Evolutionary conservation across 192 early-diverging fungal species (phyloP).

Genomic region (Coemansia sp.): DNA sequence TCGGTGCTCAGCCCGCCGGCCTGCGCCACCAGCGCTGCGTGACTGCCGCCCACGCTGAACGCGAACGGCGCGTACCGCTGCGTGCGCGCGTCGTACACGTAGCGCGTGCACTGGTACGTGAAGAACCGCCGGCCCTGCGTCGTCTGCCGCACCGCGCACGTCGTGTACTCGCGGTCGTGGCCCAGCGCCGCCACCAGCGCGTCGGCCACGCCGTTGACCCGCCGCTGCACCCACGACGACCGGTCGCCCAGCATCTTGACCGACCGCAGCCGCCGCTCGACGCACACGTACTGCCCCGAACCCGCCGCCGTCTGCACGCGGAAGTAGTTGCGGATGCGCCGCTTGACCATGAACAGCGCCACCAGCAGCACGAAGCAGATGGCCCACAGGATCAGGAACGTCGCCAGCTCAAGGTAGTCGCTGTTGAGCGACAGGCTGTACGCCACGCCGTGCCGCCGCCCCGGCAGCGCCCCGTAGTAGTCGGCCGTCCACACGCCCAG

Average conservation of each 20-base stretch:
- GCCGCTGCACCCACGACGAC: slow-evolving; percentile 52
- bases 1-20: slow-evolving; percentile 47
- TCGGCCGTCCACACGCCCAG: slow-evolving; percentile 53
- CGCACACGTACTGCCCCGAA: slow-evolving; percentile 44
- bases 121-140: slow-evolving; percentile 58
- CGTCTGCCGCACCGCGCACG: slow-evolving; percentile 48
- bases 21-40: slow-evolving; percentile 37
- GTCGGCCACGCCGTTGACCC: slow-evolving; percentile 14
- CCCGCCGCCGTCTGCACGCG: slow-evolving; percentile 41
- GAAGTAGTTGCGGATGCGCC: slow-evolving; percentile 48
- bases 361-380: slow-evolving; percentile 50
- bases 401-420: slow-evolving; percentile 39
- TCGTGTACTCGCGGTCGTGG: slow-evolving; percentile 15
- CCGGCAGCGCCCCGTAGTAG: slow-evolving; percentile 55
- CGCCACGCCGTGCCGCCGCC: slow-evolving; percentile 47
- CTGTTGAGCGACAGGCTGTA: slow-evolving; percentile 57
- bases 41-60: slow-evolving; percentile 57
- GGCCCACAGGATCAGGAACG: slow-evolving; percentile 55
- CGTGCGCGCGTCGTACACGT: slow-evolving; percentile 59
- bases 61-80: slow-evolving; percentile 58
- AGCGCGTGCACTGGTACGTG: slow-evolving; percentile 71
- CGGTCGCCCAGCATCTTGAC: slow-evolving; percentile 36
- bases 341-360: slow-evolving; percentile 36
- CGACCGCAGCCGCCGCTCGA: slow-evolving; percentile 27
- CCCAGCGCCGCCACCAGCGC: slow-evolving; percentile 2